phyloP scores from a whole-genome alignment of 1,284 basidiomycete species.

The Cutaneotrichosporon cyanovorans region DNA sequence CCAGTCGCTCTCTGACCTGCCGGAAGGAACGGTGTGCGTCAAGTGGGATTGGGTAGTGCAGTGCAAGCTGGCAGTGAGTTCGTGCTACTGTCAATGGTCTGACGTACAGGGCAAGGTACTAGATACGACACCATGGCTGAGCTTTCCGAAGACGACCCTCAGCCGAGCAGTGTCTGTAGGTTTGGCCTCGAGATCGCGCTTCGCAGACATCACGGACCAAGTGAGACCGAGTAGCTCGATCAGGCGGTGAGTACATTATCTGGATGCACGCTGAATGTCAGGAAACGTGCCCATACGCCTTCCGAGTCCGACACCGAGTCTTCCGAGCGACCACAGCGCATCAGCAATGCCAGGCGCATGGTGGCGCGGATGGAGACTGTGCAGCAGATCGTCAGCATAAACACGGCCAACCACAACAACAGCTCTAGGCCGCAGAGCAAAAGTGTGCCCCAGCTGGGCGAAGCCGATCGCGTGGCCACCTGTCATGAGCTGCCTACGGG shows the following conservation, averaged over 20 bases:
- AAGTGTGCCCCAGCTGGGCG: background rate
- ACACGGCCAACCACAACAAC: no score
- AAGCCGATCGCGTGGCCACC: conserved; percentile 17
- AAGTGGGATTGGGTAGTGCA: conserved; percentile 34
- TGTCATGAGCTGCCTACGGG: conserved; percentile 21
- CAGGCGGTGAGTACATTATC: conserved; percentile 12
- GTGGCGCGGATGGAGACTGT: no score
- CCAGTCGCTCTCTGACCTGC: conserved; percentile 28
- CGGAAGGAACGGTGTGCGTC: conserved; percentile 33
- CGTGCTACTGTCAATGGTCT: background rate
- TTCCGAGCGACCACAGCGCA: conserved; percentile 1
- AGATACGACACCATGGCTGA: conserved; percentile 22
- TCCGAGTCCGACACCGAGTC: conserved; percentile 37
- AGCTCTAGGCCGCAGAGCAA: no score
- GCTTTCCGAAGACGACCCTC: conserved; percentile 26
- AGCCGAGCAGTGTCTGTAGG: conserved; percentile 7
- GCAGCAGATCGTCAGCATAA: no score
- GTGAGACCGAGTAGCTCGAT: conserved; percentile 18
- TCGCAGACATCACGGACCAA: conserved; percentile 27
- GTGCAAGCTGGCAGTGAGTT: conserved; percentile 30
- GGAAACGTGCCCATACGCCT: conserved; percentile 18
- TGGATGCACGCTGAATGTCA: background rate
- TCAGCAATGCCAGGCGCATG: background rate
- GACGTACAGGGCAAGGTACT: conserved; percentile 18
- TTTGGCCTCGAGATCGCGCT: conserved; percentile 3